A percentile compares a stretch with the other conserved stretches of the same genome.
Evolutionary conservation across 345 rosid genomes (phyloP).

Genomic region (Cochlearia excelsa): DNA sequence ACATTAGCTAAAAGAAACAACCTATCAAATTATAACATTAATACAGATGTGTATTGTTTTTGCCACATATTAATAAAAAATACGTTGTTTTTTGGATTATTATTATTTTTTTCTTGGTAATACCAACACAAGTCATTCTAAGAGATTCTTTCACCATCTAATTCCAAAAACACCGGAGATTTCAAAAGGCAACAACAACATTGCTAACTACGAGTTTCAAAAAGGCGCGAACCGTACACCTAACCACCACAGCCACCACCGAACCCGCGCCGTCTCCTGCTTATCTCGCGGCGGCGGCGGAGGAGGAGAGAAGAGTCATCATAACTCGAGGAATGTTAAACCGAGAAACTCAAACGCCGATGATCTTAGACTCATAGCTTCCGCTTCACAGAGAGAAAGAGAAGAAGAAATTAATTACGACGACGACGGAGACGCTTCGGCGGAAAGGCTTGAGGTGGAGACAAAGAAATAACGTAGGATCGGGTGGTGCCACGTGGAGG

Average conservation of each 20-base stretch:
- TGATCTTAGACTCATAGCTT: constrained; percentile 82
- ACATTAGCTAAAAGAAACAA: too few species aligned
- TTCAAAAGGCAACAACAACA: constrained; percentile 9
- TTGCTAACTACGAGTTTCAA: constrained; percentile 71
- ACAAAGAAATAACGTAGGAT: constrained; percentile 69
- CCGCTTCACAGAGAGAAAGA: constrained; percentile 65
- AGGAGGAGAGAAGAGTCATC: constrained; percentile 36
- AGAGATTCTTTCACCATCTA: too few species aligned
- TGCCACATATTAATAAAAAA: too few species aligned
- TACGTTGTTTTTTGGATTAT: too few species aligned
- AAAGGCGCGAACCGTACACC: constrained; percentile 52
- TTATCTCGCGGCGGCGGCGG: constrained; percentile 53
- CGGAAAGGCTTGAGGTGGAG: constrained; percentile 42
- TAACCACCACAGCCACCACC: constrained; percentile 63
- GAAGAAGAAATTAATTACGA: constrained; percentile 56
- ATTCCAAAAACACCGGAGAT: constrained; percentile 54
- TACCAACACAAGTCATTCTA: too few species aligned
- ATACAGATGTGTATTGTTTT: too few species aligned
- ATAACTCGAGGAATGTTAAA: constrained; percentile 39
- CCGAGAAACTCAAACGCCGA: constrained; percentile 92
- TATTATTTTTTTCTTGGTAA: too few species aligned
- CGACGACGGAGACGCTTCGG: constrained; percentile 35
- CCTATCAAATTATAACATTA: too few species aligned
- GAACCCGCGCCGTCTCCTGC: constrained; percentile 68
- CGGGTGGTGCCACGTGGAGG: constrained; percentile 48